Conservation (phyloP, 495 filamentous ascomycete genomes). For the Parathielavia appendiculata region DNA sequence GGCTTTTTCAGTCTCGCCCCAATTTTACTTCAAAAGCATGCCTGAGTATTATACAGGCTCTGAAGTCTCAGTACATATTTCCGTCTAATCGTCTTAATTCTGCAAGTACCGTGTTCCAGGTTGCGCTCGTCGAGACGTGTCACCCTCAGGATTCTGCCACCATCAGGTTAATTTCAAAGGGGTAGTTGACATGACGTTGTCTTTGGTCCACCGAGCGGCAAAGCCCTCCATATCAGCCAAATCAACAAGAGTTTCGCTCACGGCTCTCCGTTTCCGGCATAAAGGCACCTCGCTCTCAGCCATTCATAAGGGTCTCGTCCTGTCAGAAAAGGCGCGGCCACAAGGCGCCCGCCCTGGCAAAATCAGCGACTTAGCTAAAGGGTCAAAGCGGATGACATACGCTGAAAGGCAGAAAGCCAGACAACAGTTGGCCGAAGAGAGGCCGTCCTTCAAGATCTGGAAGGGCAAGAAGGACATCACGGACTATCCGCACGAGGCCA, state of each 20-base stretch:
- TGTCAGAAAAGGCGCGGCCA: conserved; percentile 23
- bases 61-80: too few relatives aligned
- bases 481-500: conserved; percentile 28
- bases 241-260: conserved; percentile 12
- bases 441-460: conserved; percentile 35
- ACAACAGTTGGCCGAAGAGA: conserved; percentile 14
- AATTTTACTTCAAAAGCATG: too few relatives aligned
- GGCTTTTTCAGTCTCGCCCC: too few relatives aligned
- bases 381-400: conserved; percentile 23
- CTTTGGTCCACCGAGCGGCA: conserved; percentile 21
- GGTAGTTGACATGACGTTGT: conserved; percentile 20
- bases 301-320: conserved; percentile 28
- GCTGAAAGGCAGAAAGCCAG: conserved; percentile 25
- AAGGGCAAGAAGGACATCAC: conserved; percentile 46
- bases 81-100: too few relatives aligned
- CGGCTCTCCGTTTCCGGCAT: conserved; percentile 8
- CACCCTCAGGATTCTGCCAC: background rate
- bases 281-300: conserved; percentile 31
- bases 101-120: too few relatives aligned
- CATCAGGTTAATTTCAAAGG: background rate
- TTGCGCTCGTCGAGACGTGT: background rate
- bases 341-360: conserved; percentile 8
- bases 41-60: too few relatives aligned
- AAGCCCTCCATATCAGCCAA: conserved; percentile 10
- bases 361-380: background rate